Evolutionary conservation across 2,329 filamentous ascomycete species (phyloP).

Genomic region (Apiospora rasikravindrae): DNA sequence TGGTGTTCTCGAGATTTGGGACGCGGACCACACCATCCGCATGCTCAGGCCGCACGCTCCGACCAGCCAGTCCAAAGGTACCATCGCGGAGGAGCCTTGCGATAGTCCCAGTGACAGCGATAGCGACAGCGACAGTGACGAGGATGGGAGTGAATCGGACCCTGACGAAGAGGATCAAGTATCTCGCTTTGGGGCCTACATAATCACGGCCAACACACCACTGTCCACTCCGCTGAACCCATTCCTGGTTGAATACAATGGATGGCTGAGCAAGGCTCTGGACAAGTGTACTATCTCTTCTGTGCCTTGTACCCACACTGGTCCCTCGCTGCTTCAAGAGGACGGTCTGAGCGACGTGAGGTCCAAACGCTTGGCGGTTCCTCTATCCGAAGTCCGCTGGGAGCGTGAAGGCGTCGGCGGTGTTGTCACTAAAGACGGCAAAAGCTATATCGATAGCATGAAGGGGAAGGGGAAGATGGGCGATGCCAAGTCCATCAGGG

Average conservation of each 20-base stretch:
- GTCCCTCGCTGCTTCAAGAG: slow-evolving; percentile 81
- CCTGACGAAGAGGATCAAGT: slow-evolving; percentile 68
- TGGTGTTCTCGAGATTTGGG: slow-evolving; percentile 86
- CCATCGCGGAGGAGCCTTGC: slow-evolving; percentile 21
- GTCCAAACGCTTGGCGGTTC: slow-evolving; percentile 82
- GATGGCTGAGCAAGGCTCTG: slow-evolving; percentile 78
- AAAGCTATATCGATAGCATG: slow-evolving; percentile 62
- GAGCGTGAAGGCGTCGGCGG: slow-evolving; percentile 76
- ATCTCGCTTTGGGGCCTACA: slow-evolving; percentile 77
- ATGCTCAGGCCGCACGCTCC: slow-evolving; percentile 81
- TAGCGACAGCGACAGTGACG: slow-evolving; percentile 27
- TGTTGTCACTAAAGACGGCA: slow-evolving; percentile 64
- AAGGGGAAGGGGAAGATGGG: slow-evolving; percentile 52
- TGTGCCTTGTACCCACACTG: slow-evolving; percentile 79
- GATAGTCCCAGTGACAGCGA: slow-evolving; percentile 34
- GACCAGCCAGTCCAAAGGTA: slow-evolving; percentile 41
- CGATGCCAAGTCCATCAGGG: slow-evolving; percentile 36
- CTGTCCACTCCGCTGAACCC: slow-evolving; percentile 81
- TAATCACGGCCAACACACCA: slow-evolving; percentile 81
- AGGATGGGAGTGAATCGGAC: slow-evolving; percentile 36
- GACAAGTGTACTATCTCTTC: slow-evolving; percentile 72
- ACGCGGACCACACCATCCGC: slow-evolving; percentile 82
- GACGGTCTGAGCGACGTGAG: slow-evolving; percentile 72
- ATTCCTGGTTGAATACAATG: slow-evolving; percentile 82
- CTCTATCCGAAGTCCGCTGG: slow-evolving; percentile 84